phyloP scores from a whole-genome alignment of 2,329 filamentous ascomycete species.

The Juglanconis sp. region DNA sequence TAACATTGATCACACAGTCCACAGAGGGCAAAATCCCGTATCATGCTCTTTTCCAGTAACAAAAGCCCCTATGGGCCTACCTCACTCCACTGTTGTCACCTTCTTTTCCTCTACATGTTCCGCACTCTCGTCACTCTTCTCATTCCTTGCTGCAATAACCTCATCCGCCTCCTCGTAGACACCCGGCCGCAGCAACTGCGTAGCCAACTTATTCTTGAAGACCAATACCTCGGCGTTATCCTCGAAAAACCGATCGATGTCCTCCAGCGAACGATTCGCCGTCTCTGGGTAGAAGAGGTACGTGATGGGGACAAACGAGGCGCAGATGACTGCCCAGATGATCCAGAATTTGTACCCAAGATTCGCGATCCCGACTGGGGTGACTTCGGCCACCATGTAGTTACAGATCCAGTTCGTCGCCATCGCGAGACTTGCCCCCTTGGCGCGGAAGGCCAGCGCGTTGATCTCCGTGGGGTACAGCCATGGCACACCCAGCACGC shows the following conservation, averaged over 20 bases:
- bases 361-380: constrained; percentile 33
- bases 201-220: constrained; percentile 7
- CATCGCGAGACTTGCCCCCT: constrained; percentile 30
- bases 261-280: constrained; percentile 36
- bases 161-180: constrained; percentile 14
- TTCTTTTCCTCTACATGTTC: constrained; percentile 1
- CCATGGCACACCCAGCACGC: constrained; percentile 23
- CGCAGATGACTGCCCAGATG: constrained; percentile 45
- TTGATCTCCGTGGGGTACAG: constrained; percentile 33
- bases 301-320: constrained; percentile 38
- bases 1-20: too few species aligned
- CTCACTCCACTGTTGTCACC: neutral
- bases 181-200: constrained; percentile 7
- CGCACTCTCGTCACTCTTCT: constrained; percentile 3
- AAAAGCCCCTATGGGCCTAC: neutral
- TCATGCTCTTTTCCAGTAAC: too few species aligned
- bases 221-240: constrained; percentile 9
- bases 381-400: constrained; percentile 33
- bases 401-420: constrained; percentile 34
- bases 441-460: constrained; percentile 32
- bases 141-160: constrained; percentile 6
- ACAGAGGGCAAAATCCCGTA: too few species aligned
- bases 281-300: constrained; percentile 46
- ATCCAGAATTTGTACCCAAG: constrained; percentile 49
- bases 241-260: constrained; percentile 35